Conservation (phyloP, 2,329 filamentous ascomycete species). For the Botryosphaeria dothidea region DNA sequence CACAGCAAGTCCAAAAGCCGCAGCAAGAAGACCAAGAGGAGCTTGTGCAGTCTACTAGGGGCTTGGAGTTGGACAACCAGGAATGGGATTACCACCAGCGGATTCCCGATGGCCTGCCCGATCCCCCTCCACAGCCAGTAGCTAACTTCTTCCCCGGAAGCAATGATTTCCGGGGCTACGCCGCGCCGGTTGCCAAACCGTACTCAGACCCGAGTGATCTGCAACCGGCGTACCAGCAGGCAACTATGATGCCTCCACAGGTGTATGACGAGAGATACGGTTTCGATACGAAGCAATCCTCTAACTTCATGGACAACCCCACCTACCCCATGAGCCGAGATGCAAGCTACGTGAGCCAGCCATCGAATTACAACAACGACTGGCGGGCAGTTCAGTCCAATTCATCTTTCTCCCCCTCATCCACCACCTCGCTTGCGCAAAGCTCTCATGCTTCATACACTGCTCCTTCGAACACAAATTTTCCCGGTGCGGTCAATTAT, state of each 20-base stretch:
- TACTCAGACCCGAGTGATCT: not conserved
- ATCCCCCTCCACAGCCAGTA: not conserved
- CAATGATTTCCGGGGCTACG: not conserved
- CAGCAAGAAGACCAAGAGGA: slow-evolving; percentile 7
- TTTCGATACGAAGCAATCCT: slow-evolving; percentile 12
- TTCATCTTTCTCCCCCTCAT: slow-evolving; percentile 9
- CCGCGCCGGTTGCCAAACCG: not conserved
- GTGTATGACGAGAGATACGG: slow-evolving; percentile 10
- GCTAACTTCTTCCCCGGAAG: slow-evolving; percentile 2
- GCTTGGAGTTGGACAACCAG: slow-evolving; percentile 7
- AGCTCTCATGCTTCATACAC: slow-evolving; percentile 12
- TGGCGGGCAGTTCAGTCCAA: slow-evolving; percentile 16
- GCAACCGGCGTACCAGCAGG: slow-evolving; percentile 10
- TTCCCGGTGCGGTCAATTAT: slow-evolving; percentile 15
- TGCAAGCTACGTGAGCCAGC: slow-evolving; percentile 16
- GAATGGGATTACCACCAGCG: slow-evolving; percentile 1
- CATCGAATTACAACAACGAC: slow-evolving; percentile 9
- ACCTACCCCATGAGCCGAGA: slow-evolving; percentile 18
- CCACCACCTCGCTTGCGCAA: slow-evolving; percentile 14
- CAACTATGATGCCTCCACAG: slow-evolving; percentile 15
- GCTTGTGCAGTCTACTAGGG: slow-evolving; percentile 2
- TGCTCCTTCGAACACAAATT: slow-evolving; percentile 9
- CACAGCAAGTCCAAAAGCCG: not conserved
- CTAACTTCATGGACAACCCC: slow-evolving; percentile 2
- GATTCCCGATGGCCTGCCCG: slow-evolving; percentile 2